Evolutionary conservation across 2,329 filamentous ascomycete genomes (phyloP), one percentile per base, ranked within the genome.

Genomic region (Blumeriella jaapii): DNA sequence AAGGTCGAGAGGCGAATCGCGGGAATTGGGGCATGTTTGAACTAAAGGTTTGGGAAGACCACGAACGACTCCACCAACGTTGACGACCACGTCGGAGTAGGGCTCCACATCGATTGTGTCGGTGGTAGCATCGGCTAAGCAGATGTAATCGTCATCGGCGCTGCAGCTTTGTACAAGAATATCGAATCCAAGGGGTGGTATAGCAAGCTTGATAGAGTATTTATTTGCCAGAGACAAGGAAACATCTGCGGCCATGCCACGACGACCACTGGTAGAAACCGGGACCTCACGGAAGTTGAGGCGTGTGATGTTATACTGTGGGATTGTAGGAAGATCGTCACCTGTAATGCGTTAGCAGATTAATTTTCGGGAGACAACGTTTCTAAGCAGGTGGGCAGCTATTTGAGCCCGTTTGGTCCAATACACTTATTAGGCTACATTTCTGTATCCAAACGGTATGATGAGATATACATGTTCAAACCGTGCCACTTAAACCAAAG

Each of bases 151-250:
- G 37, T 91, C 77, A 14, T 72, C 63, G 3, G 71, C 64, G 16
- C 71, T 67, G 59, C 91, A 98, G 42, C 85, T 85, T 27, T 84
- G 78, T 5, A 96, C 78, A 29, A 94, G 65, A 18, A 96, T 74
- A 44, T 87, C 78, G 53, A 96, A 95, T 0, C 74, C 77, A 38
- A 96, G 74, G 23, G 80, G 67, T 9, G 91, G 91, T 13, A 95
- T 64, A 14, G 74, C 70, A 34, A 95, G 63, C 39, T 78, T 71
- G 32, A 98, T 58, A 1, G 86, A 84, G 52, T 84, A 93, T 34
- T 76, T 65, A 57, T 96, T 93, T 50, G 71, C 65, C 16, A 84
- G 67, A 9, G 69, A 65, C 17, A 94, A 57, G 20, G 82, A 74
- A 17, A 86, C 78, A 59, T 94, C 82, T 27, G 82, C 86, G 29